phyloP scores from a whole-genome alignment of 306 rosid species.

The Prunus davidiana region DNA sequence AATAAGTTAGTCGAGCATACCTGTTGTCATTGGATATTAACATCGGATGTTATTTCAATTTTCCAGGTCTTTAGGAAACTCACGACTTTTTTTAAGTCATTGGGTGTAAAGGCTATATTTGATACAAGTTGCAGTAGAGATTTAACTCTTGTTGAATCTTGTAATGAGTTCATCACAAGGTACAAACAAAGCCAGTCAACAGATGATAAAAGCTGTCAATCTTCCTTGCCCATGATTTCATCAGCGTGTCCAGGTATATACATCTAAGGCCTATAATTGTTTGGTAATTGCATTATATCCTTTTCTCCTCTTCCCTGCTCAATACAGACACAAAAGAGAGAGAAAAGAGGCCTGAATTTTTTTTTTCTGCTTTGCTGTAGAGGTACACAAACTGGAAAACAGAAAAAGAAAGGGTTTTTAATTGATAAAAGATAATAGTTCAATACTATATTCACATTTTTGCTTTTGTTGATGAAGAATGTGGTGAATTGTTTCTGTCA shows the following conservation, averaged over 20 bases:
- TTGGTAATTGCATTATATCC: slow-evolving; percentile 4
- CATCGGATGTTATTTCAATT: slow-evolving; percentile 3
- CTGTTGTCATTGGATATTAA: not conserved
- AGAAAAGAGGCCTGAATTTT: too few relatives aligned
- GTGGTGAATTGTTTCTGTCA: not conserved
- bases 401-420: not conserved
- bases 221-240: slow-evolving; percentile 75
- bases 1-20: not conserved
- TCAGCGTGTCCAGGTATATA: slow-evolving; percentile 97
- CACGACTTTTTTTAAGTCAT: slow-evolving; percentile 72
- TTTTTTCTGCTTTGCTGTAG: too few relatives aligned
- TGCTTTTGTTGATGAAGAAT: not conserved
- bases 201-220: slow-evolving; percentile 45
- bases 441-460: not conserved
- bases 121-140: slow-evolving; percentile 96
- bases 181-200: slow-evolving; percentile 51
- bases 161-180: slow-evolving; percentile 73
- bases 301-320: not conserved
- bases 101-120: slow-evolving; percentile 85
- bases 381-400: too few relatives aligned
- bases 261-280: slow-evolving; percentile 7
- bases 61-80: slow-evolving; percentile 76
- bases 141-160: slow-evolving; percentile 76
- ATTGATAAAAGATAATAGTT: not conserved
- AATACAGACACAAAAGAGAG: too few relatives aligned